Base-by-base conservation (phyloP, 176 grass and related monocot species). In the Juncus inflexus region DNA sequence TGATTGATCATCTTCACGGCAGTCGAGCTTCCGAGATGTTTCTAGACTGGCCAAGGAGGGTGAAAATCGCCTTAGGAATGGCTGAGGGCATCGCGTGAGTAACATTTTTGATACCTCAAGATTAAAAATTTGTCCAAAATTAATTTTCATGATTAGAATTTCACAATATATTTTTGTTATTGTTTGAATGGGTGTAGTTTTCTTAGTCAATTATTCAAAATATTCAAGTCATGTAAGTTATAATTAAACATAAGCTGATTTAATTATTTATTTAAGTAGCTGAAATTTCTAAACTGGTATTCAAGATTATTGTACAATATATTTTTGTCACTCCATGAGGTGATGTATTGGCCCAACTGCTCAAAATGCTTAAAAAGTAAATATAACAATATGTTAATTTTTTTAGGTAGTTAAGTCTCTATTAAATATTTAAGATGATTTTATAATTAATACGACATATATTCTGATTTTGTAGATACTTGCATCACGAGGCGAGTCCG, bases 401-500 rank as follows among this genome's bases (percentile, higher is more conserved):
- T 28, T 28, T 28, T 47, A 47, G 9, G 43, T 47, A 47, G 43
- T 5, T 6, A 47, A 47, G 9, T 47, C 43, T 47, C 43, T 47
- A 47, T 47, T 47, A 5, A 47, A 47, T 47, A 47, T 9, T 47
- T 9, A 47, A 47, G 43, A 47, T 5, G 43, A 6, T 5, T 5
- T 9, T 6, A 47, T 47, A 47, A 2, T 47, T 47, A 5, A 47
- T 6, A 9, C 9, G 9, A 47, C 4, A 47, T 47, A 28, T 28
- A 28, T 28, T 28, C 43, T 2, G 9, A 4, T 5, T 15, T 42
- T 9, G 62, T 37, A 87, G 77, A 64, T 84, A 91, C 65, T 63
- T 91, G 80, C 88, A 91, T 74, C 84, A 84, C 40, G 84, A 91
- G 80, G 84, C 84, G 37, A 81, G 41, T 47, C 88, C 80, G 56